Base-by-base conservation (phyloP, 169 alveolate species). In the Plasmodium yoelii region DNA sequence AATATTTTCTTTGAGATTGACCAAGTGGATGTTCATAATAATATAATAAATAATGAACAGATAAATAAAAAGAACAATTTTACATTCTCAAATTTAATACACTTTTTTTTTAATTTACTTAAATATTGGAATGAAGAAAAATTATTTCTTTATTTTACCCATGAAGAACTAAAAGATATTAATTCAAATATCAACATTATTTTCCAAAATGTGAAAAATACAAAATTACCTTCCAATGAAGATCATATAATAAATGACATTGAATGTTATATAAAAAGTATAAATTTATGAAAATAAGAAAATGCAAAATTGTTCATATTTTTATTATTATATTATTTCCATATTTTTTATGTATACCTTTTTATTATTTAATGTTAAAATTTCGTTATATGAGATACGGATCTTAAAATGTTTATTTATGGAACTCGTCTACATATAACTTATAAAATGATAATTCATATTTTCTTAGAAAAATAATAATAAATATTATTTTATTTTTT, bases 101-200 rank as follows among this genome's bases (percentile, higher is more conserved):
- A 56, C 49, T 82, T 82, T 59, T 84, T 82, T 22, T 67, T 61
- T 69, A 47, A 42, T n/a, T 1, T 65, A 61, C 24, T n/a, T 47
- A 55, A 82, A 13, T 53, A 68, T 15, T 82, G 90, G 90, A 19
- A 47, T 8, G 18, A 26, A 39, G 57, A 46, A 60, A 19, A 61
- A 7, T 51, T 82, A 28, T 82, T 84, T 26, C n/a, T 47, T 1
- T 82, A 34, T 44, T 82, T 82, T 46, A 82, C 70, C n/a, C 64
- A 28, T 18, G 86, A 82, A 0, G 90, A 82, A 26, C 49, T 65
- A 13, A 18, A 26, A 28, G 64, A 68, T 0, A 82, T 82, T 9
- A 68, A 67, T 18, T 9, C 68, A 55, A 69, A 53, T 61, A 28
- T 65, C 34, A 22, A 53, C 18, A 47, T 34, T n/a, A 49, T 82